These are phyloP conservation scores for Begonia peltatifolia DNA, from an alignment of 306 rosid genomes.

Conservation along the genomic window DNA sequence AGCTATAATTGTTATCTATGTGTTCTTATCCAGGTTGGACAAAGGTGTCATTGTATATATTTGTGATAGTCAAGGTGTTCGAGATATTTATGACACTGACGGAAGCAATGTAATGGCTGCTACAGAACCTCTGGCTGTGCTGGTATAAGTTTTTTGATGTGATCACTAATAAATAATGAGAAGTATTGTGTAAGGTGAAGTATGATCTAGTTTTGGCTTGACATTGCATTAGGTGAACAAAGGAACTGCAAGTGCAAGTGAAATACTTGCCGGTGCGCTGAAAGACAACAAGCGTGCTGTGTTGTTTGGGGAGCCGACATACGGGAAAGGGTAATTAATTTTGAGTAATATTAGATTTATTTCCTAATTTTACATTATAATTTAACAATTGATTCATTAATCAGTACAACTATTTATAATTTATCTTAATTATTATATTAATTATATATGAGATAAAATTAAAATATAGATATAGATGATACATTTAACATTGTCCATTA, in stretches of 20 bases:
- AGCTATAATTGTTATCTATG: too few species aligned
- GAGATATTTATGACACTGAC: conserved; percentile 91
- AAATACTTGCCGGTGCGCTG: conserved; percentile 91
- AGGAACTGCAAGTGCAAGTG: conserved; percentile 99
- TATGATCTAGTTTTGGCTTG: not conserved
- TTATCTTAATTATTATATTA: too few species aligned
- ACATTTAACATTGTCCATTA: too few species aligned
- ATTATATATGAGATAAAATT: too few species aligned
- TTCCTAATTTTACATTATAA: too few species aligned
- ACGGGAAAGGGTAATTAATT: conserved; percentile 72
- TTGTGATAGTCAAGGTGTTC: conserved; percentile 78
- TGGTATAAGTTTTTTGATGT: conserved; percentile 30
- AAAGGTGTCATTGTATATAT: conserved; percentile 92
- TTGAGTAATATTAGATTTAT: not conserved
- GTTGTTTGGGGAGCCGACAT: conserved; percentile 88
- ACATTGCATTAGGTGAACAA: conserved; percentile 58
- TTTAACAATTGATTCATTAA: too few species aligned
- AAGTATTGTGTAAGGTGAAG: not conserved
- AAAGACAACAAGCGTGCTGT: conserved; percentile 89
- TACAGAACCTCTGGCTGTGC: conserved; percentile 79
- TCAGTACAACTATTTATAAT: too few species aligned
- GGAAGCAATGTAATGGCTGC: conserved; percentile 77
- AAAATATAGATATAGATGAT: too few species aligned
- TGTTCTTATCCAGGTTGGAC: conserved; percentile 70
- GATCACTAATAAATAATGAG: not conserved